These are phyloP conservation scores for Phytophthora cactorum DNA, from an alignment of 352 stramenopile species.

Conservation along the genomic window DNA sequence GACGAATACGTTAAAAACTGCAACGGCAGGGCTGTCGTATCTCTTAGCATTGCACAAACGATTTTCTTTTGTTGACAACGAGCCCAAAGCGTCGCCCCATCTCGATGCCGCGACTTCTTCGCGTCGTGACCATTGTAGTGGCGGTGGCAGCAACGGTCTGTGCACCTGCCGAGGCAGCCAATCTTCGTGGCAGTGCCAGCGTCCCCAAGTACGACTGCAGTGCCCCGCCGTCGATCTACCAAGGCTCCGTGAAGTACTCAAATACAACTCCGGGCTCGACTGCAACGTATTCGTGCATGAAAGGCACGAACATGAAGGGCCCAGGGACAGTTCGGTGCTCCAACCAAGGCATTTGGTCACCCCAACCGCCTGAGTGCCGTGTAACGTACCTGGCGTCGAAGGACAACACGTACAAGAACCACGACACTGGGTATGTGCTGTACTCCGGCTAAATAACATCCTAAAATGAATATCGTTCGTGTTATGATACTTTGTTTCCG, in stretches of 20 bases:
- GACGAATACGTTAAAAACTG: constrained; percentile 10
- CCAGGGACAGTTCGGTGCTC: constrained; percentile 40
- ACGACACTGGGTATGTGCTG: constrained; percentile 55
- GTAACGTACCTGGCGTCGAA: constrained; percentile 48
- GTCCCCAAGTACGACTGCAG: constrained; percentile 26
- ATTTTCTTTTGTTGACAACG: constrained; percentile 1
- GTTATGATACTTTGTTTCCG: constrained; percentile 31
- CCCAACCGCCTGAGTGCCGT: constrained; percentile 43
- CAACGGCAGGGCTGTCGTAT: neutral
- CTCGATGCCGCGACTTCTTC: constrained; percentile 15
- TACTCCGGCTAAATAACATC: constrained; percentile 52
- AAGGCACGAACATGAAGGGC: constrained; percentile 47
- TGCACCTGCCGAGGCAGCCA: constrained; percentile 15
- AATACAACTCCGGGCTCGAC: constrained; percentile 40
- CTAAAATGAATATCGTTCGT: constrained; percentile 22
- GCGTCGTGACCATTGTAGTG: neutral
- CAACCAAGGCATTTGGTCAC: constrained; percentile 47
- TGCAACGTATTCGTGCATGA: constrained; percentile 50
- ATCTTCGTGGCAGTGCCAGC: constrained; percentile 31
- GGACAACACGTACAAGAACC: constrained; percentile 66
- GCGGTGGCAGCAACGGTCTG: neutral
- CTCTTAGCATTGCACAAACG: constrained; percentile 8
- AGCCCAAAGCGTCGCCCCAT: constrained; percentile 5
- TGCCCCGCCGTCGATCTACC: constrained; percentile 39
- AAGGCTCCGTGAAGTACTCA: constrained; percentile 51